These are phyloP conservation scores for Epichloe typhina DNA, from an alignment of 2,329 filamentous ascomycete genomes.

Conservation along the genomic window DNA sequence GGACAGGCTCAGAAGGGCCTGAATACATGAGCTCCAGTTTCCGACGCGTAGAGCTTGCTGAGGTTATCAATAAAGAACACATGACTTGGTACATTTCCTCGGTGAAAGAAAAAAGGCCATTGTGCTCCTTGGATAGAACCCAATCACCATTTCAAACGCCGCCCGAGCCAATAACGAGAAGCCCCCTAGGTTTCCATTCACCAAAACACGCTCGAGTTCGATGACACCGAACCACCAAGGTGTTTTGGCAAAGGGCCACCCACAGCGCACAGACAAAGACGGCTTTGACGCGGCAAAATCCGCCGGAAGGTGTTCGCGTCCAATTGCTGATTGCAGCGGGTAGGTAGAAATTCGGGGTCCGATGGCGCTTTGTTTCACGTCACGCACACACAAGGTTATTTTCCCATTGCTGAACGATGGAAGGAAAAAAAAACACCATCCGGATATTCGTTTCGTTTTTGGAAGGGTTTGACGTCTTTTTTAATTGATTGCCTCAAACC, in stretches of 20 bases:
- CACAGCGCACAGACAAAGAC: background rate
- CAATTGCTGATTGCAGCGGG: background rate
- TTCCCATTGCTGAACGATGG: background rate
- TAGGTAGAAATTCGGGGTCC: background rate
- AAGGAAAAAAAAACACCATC: background rate
- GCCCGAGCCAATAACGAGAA: too few relatives aligned
- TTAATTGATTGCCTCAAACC: constrained; percentile 41
- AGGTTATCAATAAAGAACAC: background rate
- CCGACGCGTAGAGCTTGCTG: background rate
- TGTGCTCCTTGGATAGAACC: too few relatives aligned
- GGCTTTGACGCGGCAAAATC: background rate
- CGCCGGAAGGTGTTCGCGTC: background rate
- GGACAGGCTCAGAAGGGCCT: background rate
- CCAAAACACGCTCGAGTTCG: background rate
- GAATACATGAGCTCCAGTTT: background rate
- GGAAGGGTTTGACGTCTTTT: constrained; percentile 34
- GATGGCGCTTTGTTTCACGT: background rate
- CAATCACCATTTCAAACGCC: too few relatives aligned
- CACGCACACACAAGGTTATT: background rate
- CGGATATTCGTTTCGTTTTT: constrained; percentile 5
- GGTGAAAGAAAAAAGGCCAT: too few relatives aligned
- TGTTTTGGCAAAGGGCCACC: background rate
- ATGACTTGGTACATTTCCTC: too few relatives aligned
- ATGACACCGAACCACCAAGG: background rate
- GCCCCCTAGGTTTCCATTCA: too few relatives aligned